Evolutionary conservation across 345 rosid species (phyloP), one percentile per base, ranked within the genome.

Genomic region (Eucalyptus regnans): DNA sequence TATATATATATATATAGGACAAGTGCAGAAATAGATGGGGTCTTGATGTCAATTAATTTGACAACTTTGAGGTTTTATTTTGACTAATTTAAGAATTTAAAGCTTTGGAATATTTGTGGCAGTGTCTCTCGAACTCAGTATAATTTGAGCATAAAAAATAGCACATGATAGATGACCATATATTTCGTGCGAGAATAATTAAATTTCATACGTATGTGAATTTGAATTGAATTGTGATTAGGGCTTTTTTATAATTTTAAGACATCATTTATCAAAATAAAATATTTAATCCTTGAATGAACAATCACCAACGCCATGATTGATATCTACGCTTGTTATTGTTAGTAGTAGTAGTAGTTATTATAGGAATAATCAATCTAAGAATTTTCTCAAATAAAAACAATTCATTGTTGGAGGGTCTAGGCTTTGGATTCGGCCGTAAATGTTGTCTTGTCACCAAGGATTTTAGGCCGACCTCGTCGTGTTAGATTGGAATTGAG

Each of bases 191-290:
- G 11, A 22, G 2, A 3, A 5, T 9, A 4, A 2, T 33, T 6
- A 7, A 5, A 10, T 41, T 62, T 62, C 0, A 27, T 0, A 2
- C 0, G 3, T 7, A 0, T 11, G 0, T 66, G 10, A 66, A 66
- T 66, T 66, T 8, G 2, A 0, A 31, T 66, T 8, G 2, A 0
- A 31, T 8, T 5, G 1, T 31, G 7, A 3, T 33, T 9, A 5
- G 4, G 2, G 2, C 0, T 16, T 8, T 17, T 33, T 37, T 5
- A 33, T 33, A 71, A 33, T 41, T 41, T 71, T 41, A 22, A 1
- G 27, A 20, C 15, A 11, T 76, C 0, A 0, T 76, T 41, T 76
- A 20, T 20, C 15, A 6, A 76, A 11, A 22, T 37, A 37, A 76
- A 18, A 37, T 76, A 7, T 18, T 37, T 12, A 37, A 76, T 76